Evolutionary conservation across 768 basidiomycete genomes (phyloP), one percentile per base, ranked within the genome.

Genomic region (Mrakia frigida): DNA sequence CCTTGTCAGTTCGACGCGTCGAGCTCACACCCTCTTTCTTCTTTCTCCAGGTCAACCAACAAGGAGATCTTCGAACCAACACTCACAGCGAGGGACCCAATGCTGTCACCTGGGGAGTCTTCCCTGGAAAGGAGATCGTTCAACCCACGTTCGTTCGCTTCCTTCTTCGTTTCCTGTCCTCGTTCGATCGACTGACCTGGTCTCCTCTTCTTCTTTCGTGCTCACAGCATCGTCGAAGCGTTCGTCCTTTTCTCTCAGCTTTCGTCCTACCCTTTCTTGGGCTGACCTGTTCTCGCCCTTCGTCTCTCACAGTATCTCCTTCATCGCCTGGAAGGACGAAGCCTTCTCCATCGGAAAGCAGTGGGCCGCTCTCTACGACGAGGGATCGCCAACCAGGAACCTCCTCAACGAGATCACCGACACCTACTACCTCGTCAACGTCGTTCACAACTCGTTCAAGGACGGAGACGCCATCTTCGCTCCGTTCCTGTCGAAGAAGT

Each of bases 31-130:
- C 88, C 76, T 88, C 90, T 80, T 90, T 95, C 81, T 97, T 93
- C 2, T 98, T 97, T 86, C 94, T 97, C 81, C 92, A 94, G 70
- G 96, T 98, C 83, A 98, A 98, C 87, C 93, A 91, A 83, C 89
- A 90, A 59, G 97, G 97, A 56, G 95, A 98, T 83, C 86, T 99
- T 70, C 89, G 90, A 74, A 98, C 97, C 69, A 99, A 98, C 86
- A 94, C 90, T 23, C 92, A 93, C 80, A 92, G 91, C 2, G 94
- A 97, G 70, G 94, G 95, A 3, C 95, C 97, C 60, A 98, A 97
- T 80, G 95, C 95, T n/a, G 94, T 98, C 25, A 98, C 95, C 1
- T 98, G 95, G 95, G 95, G 95, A 79, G 93, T 97, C 13, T 98
- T 96, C 87, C 93, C 95, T 6, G 92, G 93, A 74, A 98, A 98